Evolutionary conservation across 768 basidiomycete genomes (phyloP).

Genomic region (Leccinum rimulosum): DNA sequence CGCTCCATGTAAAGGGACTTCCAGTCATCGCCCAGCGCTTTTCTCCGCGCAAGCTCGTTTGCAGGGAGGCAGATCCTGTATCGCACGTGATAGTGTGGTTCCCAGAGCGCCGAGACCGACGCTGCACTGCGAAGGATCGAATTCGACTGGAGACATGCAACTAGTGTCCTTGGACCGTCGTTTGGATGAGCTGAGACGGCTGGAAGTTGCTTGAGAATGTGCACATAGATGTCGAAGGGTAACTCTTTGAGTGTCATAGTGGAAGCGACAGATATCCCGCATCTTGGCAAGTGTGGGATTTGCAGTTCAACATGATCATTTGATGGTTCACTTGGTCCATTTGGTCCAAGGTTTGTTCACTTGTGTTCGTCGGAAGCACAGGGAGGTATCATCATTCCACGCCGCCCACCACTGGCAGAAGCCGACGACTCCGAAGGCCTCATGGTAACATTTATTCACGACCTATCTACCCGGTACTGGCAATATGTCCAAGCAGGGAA

Average conservation of each 20-base stretch:
- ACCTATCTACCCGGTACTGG: too few relatives aligned
- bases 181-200: constrained; percentile 22
- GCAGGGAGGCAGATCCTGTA: constrained; percentile 42
- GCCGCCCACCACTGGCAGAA: too few relatives aligned
- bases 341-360: not conserved
- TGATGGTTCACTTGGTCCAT: not conserved
- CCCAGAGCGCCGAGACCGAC: constrained; percentile 44
- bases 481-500: not conserved
- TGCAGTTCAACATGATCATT: not conserved
- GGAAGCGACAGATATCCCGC: not conserved
- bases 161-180: constrained; percentile 34
- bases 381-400: not conserved
- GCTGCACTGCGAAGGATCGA: constrained; percentile 45
- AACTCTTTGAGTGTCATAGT: constrained; percentile 24
- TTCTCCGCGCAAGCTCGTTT: constrained; percentile 36
- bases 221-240: constrained; percentile 36
- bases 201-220: constrained; percentile 37
- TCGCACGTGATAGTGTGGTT: constrained; percentile 47
- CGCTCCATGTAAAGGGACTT: constrained; percentile 44
- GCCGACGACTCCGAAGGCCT: not conserved
- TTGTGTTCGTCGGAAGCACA: not conserved
- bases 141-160: constrained; percentile 39
- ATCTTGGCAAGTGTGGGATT: constrained; percentile 2
- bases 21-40: constrained; percentile 40
- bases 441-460: not conserved